Base-by-base conservation (phyloP, 768 basidiomycete genomes). In the Boletus fagicola region DNA sequence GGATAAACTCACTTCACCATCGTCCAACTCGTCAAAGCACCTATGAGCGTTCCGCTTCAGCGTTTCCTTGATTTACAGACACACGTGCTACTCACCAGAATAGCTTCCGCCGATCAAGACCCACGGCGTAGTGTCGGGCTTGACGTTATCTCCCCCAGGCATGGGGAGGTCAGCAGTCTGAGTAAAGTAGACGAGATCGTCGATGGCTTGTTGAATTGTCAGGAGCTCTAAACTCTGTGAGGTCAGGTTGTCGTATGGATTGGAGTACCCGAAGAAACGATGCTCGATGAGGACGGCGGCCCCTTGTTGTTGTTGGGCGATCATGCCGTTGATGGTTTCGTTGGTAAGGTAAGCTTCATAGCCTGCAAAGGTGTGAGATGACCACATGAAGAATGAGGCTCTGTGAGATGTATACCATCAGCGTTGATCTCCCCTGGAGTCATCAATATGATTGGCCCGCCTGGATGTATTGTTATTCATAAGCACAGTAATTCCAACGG, bases 221-320 rank as follows among this genome's bases (percentile, higher is more conserved):
- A 85, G 85, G 13, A 82, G 61, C 46, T 73, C 70, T 44, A 90
- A 72, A 64, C 84, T 88, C 62, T 78, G 69, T 31, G 79, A 80
- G 35, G 75, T 80, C 28, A 90, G 78, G 67, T 89, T 78, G 20
- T 79, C 74, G 48, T 77, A 79, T 5, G 88, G 88, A 66, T 88
- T 91, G 56, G 87, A 90, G n/a, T 80, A 71, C 15, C 88, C 88
- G 59, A 84, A 90, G 76, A 85, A 91, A 24, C 89, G 79, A 64
- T 90, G 88, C 63, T 90, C 88, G 26, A 89, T 58, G 30, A 89
- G 73, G 60, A 90, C 75, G 6, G 81, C 78, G 18, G 82, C 82
- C 22, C 84, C 88, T 36, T 80, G 80, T 56, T 87, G 76, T 67
- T 85, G 83, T 65, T 87, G 83, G 11, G 86, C 84, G 58, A 88